These are phyloP conservation scores for Plasmopara muralis DNA, from an alignment of 352 stramenopile species.

Conservation along the genomic window DNA sequence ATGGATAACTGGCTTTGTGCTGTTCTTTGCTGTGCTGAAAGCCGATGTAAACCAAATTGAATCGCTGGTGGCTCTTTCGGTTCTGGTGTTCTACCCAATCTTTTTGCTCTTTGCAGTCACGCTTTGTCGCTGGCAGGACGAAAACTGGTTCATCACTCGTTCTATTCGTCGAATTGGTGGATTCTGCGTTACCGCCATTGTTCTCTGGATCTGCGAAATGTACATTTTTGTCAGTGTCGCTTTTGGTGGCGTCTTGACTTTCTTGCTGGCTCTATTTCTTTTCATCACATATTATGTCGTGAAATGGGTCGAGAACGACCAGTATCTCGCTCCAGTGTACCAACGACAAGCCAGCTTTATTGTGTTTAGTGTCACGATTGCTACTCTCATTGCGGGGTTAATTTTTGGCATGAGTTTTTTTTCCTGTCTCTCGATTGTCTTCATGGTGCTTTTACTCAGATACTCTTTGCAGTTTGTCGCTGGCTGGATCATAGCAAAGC, in stretches of 20 bases:
- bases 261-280: constrained; percentile 54
- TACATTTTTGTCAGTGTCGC: constrained; percentile 58
- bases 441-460: constrained; percentile 77
- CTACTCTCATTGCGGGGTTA: constrained; percentile 39
- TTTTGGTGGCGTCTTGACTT: constrained; percentile 49
- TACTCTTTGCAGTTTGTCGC: constrained; percentile 54
- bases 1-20: constrained; percentile 60
- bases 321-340: constrained; percentile 63
- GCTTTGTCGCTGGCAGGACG: constrained; percentile 74
- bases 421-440: constrained; percentile 77
- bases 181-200: constrained; percentile 21
- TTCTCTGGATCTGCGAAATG: constrained; percentile 74
- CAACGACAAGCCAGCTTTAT: constrained; percentile 40
- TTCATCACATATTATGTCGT: constrained; percentile 71
- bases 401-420: constrained; percentile 66
- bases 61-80: constrained; percentile 61
- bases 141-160: constrained; percentile 53
- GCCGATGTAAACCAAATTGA: constrained; percentile 63
- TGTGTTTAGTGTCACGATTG: constrained; percentile 29
- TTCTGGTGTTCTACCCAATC: constrained; percentile 75
- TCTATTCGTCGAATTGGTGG: constrained; percentile 29
- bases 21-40: constrained; percentile 63
- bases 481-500: constrained; percentile 46
- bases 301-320: constrained; percentile 83
- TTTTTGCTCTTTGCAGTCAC: constrained; percentile 68